Base-by-base conservation (phyloP, 257 asterid species). In the Thymus mandschuricus region DNA sequence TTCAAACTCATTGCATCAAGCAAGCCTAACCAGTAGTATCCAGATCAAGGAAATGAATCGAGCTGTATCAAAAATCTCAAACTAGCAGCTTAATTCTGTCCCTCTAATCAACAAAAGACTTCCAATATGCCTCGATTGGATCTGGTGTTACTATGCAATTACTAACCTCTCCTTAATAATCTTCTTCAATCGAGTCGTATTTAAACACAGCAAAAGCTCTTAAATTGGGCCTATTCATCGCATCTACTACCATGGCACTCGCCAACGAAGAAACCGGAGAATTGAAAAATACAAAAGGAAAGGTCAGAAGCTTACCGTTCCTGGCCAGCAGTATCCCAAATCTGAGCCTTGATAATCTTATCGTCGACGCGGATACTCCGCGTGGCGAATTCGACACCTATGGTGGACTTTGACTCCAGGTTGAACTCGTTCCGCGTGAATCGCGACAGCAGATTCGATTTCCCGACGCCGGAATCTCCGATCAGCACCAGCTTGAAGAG, bases 311-410 rank as follows among this genome's bases (percentile, higher is more conserved):
- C 59, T 65, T 68, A 85, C 91, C 92, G 75, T 74, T 86, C 92
- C 64, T 86, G 92, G 29, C 92, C 92, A 58, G 92, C 92, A 33
- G 92, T 86, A 75, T 86, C 92, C 92, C 92, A 86, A 82, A 86
- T 86, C 89, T 86, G 92, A 60, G 92, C 89, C 68, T 86, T 86
- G 60, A 86, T 69, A 70, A 86, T 78, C 83, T 84, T 86, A 78
- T 82, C 87, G 60, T 86, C 92, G 15, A 86, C 92, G 59, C 83
- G 87, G 64, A 86, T 67, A 30, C 86, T 84, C 49, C 92, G 86
- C 30, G 92, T 86, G 40, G 92, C 92, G 52, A 86, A 86, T 64
- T 86, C 92, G 46, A 86, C 92, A 35, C 92, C 92, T 11, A 86
- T 86, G 15, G 92, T 86, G 41, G 92, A 86, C 75, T 86, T 86